Evolutionary conservation across 2,329 filamentous ascomycete species (phyloP).

Genomic region (Triangularia setosa): DNA sequence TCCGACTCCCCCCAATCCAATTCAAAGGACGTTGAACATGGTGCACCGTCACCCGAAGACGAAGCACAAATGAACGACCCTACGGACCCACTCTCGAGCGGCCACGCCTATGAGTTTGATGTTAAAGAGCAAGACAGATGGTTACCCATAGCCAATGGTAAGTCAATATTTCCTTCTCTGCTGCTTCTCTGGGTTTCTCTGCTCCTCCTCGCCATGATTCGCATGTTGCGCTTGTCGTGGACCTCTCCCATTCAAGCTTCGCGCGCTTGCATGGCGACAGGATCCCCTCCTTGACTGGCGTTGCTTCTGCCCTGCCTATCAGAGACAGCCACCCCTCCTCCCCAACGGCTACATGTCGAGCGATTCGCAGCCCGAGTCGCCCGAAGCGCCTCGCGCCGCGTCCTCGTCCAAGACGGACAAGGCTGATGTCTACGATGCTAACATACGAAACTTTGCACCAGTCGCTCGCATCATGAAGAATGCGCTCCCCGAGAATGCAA

Average conservation of each 20-base stretch:
- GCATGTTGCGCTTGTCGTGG: constrained; percentile 27
- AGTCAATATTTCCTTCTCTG: constrained; percentile 50
- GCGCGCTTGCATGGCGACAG: constrained; percentile 31
- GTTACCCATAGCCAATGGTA: constrained; percentile 99
- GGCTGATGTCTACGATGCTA: constrained; percentile 70
- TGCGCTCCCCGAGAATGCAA: constrained; percentile 94
- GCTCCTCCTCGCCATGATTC: constrained; percentile 38
- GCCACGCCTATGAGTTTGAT: constrained; percentile 86
- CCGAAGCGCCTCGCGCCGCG: constrained; percentile 42
- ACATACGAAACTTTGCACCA: constrained; percentile 91
- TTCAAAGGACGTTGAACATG: constrained; percentile 91
- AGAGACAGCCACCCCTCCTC: constrained; percentile 29
- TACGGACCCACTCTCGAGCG: constrained; percentile 72
- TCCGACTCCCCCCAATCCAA: constrained; percentile 82
- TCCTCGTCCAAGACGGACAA: constrained; percentile 44
- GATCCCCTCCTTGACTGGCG: constrained; percentile 38
- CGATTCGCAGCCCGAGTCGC: constrained; percentile 51
- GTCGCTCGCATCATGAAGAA: constrained; percentile 99
- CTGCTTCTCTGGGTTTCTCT: constrained; percentile 47
- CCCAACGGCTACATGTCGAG: constrained; percentile 51
- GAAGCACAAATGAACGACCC: constrained; percentile 90
- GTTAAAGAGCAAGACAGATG: constrained; percentile 99
- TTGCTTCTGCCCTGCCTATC: constrained; percentile 45
- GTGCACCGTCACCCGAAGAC: constrained; percentile 88
- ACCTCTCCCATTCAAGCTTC: constrained; percentile 28